Evolutionary conservation across 352 stramenopile species (phyloP).

Genomic region (Salisapilia sapeloensis): DNA sequence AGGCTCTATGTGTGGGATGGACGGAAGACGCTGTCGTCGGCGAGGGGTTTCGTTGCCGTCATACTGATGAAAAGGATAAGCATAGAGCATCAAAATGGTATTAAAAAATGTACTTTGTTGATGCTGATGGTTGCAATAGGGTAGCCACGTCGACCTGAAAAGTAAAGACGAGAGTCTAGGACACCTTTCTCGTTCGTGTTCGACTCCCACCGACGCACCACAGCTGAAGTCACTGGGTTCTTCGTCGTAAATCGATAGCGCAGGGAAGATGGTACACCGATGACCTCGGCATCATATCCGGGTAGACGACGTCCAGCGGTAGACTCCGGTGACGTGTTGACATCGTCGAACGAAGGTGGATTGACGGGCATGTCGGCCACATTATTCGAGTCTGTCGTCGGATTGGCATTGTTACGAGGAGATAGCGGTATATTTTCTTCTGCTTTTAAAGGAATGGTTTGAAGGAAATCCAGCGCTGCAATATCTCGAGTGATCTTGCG

Average conservation of each 20-base stretch:
- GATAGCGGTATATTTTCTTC: not conserved
- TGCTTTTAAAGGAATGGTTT: slow-evolving; percentile 65
- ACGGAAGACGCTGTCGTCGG: slow-evolving; percentile 36
- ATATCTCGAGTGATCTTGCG: slow-evolving; percentile 77
- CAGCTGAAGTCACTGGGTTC: slow-evolving; percentile 49
- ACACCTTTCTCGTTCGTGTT: slow-evolving; percentile 46
- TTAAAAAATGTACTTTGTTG: slow-evolving; percentile 20
- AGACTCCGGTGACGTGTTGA: slow-evolving; percentile 8
- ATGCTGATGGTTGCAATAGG: slow-evolving; percentile 63
- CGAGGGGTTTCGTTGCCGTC: slow-evolving; percentile 53
- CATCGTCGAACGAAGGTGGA: slow-evolving; percentile 2
- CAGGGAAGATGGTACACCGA: slow-evolving; percentile 42
- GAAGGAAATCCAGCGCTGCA: slow-evolving; percentile 74
- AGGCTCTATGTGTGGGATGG: slow-evolving; percentile 26
- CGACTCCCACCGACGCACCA: slow-evolving; percentile 64
- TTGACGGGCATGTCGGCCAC: slow-evolving; percentile 2
- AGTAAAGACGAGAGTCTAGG: slow-evolving; percentile 53
- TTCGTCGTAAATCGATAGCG: slow-evolving; percentile 68
- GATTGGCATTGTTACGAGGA: not conserved
- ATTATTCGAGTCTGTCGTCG: slow-evolving; percentile 1
- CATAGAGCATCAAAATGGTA: not conserved
- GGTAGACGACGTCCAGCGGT: slow-evolving; percentile 48
- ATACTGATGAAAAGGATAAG: slow-evolving; percentile 26
- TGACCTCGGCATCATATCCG: slow-evolving; percentile 43
- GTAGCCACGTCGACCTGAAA: slow-evolving; percentile 73